Evolutionary conservation across 495 filamentous ascomycete species (phyloP).

Genomic region (Xanthoparmelia taractica): DNA sequence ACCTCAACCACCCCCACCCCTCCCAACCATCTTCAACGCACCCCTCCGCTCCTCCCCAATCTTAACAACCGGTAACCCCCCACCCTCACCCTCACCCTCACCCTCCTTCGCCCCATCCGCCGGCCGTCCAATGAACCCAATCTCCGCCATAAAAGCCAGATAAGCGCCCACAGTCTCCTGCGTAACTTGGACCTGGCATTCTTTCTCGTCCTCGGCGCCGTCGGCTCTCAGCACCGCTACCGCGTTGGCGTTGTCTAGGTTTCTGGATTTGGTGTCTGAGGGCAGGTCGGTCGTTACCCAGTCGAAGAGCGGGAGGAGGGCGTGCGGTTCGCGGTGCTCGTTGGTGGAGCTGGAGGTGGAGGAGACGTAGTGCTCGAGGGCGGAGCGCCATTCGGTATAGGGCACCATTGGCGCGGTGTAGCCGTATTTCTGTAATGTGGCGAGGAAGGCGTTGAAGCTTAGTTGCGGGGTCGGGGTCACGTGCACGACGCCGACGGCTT

Average conservation of each 20-base stretch:
- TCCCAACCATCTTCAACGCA: slow-evolving; percentile 42
- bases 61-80: slow-evolving; percentile 40
- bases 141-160: slow-evolving; percentile 59
- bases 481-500: slow-evolving; percentile 55
- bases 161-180: slow-evolving; percentile 64
- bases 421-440: slow-evolving; percentile 64
- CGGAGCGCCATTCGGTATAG: slow-evolving; percentile 49
- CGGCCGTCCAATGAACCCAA: slow-evolving; percentile 62
- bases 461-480: slow-evolving; percentile 76
- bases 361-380: slow-evolving; percentile 58
- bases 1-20: slow-evolving; percentile 33
- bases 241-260: slow-evolving; percentile 71
- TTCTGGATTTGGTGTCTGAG: slow-evolving; percentile 66
- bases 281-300: slow-evolving; percentile 77
- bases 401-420: slow-evolving; percentile 48
- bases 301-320: slow-evolving; percentile 68
- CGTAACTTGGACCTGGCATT: slow-evolving; percentile 37
- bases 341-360: slow-evolving; percentile 27
- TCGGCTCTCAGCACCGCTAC: slow-evolving; percentile 54
- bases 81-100: too few species aligned
- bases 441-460: slow-evolving; percentile 69
- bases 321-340: slow-evolving; percentile 22
- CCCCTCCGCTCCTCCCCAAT: slow-evolving; percentile 46
- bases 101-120: slow-evolving; percentile 36
- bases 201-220: slow-evolving; percentile 39